Evolutionary conservation across 306 rosid genomes (phyloP), one percentile per base, ranked within the genome.

Genomic region (Carpinus viminea): DNA sequence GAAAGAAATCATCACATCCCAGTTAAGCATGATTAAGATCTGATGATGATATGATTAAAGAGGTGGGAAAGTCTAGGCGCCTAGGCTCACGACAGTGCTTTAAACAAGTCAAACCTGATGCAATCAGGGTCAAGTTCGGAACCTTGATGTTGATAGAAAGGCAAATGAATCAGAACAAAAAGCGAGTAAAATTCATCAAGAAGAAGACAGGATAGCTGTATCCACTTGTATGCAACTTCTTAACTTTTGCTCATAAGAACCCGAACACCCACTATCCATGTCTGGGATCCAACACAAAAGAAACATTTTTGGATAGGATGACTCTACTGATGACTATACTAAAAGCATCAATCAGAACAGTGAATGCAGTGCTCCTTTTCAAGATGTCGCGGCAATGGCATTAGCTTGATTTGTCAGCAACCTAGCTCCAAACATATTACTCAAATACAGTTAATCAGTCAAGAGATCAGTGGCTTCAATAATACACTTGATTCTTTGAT

Each of bases 151-250:
- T 66, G 90, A 91, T 73, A 85, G 91, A 88, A 80, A 82, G 87
- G 87, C 96, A 95, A 93, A 89, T 89, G 98, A 91, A 89, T 86
- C 88, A 76, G 93, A 93, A 95, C 98, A 95, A 95, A 90, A 91
- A 95, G 90, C 70, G 78, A 82, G 88, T 50, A 69, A 85, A 69
- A 85, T 80, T 82, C 81, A 84, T 64, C 83, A 78, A 84, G 87
- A 89, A 89, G 83, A 87, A 74, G 93, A 88, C 87, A 80, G 68
- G 15, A 80, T 86, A 86, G 91, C 91, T 90, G 95, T 87, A 89
- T 89, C 86, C 85, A 78, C 90, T 91, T 95, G 98, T 89, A 83
- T 85, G 84, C 87, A 90, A 88, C 86, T 81, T 38, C 36, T 90
- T 91, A 90, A 87, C 94, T 85, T 95, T 87, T 88, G 84, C 92